Conservation (phyloP, 2,329 filamentous ascomycete species). For the Stagonosporopsis rhizophila region DNA sequence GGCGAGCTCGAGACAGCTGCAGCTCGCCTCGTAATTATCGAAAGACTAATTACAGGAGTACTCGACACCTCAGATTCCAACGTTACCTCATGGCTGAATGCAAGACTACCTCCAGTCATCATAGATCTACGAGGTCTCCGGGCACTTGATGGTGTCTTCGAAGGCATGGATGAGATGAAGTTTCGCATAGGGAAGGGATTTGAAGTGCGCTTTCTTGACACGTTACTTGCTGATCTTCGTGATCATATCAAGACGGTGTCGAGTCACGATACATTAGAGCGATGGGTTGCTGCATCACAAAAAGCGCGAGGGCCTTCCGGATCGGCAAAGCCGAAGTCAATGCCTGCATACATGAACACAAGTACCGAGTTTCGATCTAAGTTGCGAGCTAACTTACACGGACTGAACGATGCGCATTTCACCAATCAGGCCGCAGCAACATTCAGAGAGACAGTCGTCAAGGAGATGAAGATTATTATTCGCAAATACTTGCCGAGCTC, state of each 20-base stretch:
- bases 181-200: constrained; percentile 86
- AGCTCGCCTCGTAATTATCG: constrained; percentile 76
- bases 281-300: constrained; percentile 82
- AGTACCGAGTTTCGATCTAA: constrained; percentile 74
- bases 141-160: constrained; percentile 79
- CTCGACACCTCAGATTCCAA: constrained; percentile 50
- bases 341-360: constrained; percentile 80
- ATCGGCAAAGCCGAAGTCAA: constrained; percentile 67
- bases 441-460: constrained; percentile 82
- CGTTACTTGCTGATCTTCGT: constrained; percentile 79
- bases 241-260: constrained; percentile 80
- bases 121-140: constrained; percentile 78
- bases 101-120: constrained; percentile 51
- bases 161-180: constrained; percentile 77
- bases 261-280: constrained; percentile 74
- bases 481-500: constrained; percentile 87
- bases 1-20: constrained; percentile 85
- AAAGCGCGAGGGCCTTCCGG: constrained; percentile 72
- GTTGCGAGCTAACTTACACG: constrained; percentile 74
- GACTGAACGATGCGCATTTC: constrained; percentile 81
- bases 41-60: constrained; percentile 80
- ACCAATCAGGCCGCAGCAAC: constrained; percentile 81
- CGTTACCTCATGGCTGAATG: constrained; percentile 42
- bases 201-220: constrained; percentile 78
- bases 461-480: constrained; percentile 86